Conservation (phyloP, 208 protist genomes). For the Herpetomonas samuelpessoai region DNA sequence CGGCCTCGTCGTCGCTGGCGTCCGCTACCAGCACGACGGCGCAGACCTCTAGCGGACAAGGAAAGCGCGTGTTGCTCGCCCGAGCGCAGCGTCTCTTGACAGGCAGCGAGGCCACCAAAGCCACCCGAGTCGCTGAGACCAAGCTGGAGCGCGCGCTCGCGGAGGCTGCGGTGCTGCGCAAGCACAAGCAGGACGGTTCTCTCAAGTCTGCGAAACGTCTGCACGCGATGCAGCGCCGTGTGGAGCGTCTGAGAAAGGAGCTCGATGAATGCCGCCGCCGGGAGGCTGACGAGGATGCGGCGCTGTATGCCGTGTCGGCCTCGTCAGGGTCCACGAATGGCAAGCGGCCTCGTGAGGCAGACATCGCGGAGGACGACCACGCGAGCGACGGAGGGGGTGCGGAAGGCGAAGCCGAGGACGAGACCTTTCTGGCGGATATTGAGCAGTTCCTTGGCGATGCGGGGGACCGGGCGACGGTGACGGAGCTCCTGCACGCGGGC, state of each 20-base stretch:
- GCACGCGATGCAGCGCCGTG: neutral
- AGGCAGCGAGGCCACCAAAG: neutral
- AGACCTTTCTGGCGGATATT: slow-evolving; percentile 37
- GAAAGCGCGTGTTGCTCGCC: neutral
- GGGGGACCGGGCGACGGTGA: slow-evolving; percentile 15
- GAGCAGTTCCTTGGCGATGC: slow-evolving; percentile 53
- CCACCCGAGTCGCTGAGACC: neutral
- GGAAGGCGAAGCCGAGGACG: slow-evolving; percentile 9
- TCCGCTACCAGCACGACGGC: neutral
- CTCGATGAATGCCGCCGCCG: neutral
- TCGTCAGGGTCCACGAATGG: neutral
- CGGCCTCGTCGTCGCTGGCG: neutral
- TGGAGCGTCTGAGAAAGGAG: neutral
- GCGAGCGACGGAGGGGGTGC: neutral
- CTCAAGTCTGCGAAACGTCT: neutral
- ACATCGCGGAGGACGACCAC: neutral
- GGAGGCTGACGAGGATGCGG: neutral
- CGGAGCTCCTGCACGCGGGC: slow-evolving; percentile 11
- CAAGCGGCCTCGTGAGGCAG: neutral
- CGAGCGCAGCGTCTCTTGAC: neutral
- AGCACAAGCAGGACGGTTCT: neutral
- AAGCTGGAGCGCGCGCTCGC: neutral
- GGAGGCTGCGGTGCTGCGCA: neutral
- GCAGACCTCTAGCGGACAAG: neutral
- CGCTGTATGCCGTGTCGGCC: neutral